phyloP scores from a whole-genome alignment of 208 protist species.

The Acanthamoeba triangularis region DNA sequence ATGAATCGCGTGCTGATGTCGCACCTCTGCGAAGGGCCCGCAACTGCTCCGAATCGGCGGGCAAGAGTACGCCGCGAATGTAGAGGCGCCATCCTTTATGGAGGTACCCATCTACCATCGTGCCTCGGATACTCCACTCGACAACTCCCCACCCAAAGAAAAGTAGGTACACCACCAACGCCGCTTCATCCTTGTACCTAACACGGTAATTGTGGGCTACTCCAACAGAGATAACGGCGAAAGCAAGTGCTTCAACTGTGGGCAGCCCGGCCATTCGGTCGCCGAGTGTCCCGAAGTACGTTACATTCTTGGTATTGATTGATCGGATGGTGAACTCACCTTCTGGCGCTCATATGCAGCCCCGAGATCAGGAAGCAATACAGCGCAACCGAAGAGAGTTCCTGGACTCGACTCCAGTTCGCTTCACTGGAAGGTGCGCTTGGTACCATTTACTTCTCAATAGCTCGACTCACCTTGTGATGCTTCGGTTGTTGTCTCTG shows the following conservation, averaged over 20 bases:
- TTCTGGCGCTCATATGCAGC: background rate
- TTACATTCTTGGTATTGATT: background rate
- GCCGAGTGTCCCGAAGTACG: background rate
- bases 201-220: background rate
- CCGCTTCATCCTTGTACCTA: background rate
- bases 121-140: background rate
- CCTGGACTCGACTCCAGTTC: background rate
- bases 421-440: background rate
- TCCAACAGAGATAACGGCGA: background rate
- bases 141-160: background rate
- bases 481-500: background rate
- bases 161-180: background rate
- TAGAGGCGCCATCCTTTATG: background rate
- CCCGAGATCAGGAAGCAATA: background rate
- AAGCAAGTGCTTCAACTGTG: conserved; percentile 31
- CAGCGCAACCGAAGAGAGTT: background rate
- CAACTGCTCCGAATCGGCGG: background rate
- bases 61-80: background rate
- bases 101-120: conserved; percentile 26
- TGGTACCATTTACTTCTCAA: background rate
- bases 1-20: background rate
- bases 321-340: background rate
- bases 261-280: background rate
- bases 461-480: background rate
- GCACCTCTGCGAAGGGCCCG: background rate